phyloP scores from a whole-genome alignment of 768 basidiomycete genomes.

The Xerocomus potaroensis region DNA sequence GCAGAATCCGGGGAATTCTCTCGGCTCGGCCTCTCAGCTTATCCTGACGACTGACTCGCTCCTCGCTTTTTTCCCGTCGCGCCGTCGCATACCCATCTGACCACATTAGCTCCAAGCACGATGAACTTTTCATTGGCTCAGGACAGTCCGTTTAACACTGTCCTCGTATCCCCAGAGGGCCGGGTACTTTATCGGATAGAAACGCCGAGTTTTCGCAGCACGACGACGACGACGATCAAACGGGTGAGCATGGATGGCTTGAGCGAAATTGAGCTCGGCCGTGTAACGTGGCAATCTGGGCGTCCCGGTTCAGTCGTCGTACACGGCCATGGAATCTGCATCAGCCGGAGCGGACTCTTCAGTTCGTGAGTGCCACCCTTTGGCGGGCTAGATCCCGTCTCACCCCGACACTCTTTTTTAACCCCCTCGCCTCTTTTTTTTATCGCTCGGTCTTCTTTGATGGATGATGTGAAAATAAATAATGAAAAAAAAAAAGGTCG shows the following conservation, averaged over 20 bases:
- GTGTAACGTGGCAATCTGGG: conserved; percentile 30
- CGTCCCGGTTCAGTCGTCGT: conserved; percentile 25
- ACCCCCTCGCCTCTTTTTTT: conserved; percentile 2
- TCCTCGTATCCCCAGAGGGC: conserved; percentile 28
- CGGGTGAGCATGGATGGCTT: conserved; percentile 23
- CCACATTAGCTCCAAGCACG: background rate
- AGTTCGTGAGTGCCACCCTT: conserved; percentile 25
- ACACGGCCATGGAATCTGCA: conserved; percentile 24
- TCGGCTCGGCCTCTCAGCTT: conserved; percentile 23
- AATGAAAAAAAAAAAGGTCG: conserved; percentile 17
- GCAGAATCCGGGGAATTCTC: conserved; percentile 31
- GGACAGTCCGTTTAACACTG: conserved; percentile 32
- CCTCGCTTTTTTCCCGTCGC: conserved; percentile 9
- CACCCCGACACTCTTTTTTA: conserved; percentile 1
- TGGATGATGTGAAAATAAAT: background rate
- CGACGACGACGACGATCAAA: conserved; percentile 22
- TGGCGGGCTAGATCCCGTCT: background rate
- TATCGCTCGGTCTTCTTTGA: background rate
- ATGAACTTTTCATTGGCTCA: conserved; percentile 32
- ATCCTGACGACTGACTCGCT: conserved; percentile 8
- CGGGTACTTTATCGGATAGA: conserved; percentile 29
- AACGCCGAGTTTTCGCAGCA: conserved; percentile 16
- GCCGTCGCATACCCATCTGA: background rate
- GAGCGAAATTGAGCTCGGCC: conserved; percentile 25
- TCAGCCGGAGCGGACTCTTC: conserved; percentile 25